Percentiles rank a stretch among this genome's conserved stretches.
Evolutionary conservation across 208 protist genomes (phyloP).

Genomic region (Leishmania guyanensis): DNA sequence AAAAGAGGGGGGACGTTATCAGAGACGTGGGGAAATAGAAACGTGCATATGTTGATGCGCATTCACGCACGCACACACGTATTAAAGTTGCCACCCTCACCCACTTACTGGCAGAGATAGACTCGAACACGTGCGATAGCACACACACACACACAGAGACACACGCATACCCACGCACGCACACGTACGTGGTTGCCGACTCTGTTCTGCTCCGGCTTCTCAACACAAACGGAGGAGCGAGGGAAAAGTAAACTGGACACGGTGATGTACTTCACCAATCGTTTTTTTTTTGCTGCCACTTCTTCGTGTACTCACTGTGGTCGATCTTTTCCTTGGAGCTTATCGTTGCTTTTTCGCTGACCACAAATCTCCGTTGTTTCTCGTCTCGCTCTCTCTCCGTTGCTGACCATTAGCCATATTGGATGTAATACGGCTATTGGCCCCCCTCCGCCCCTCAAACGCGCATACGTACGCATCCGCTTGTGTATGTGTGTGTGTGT

Average conservation of each 20-base stretch:
- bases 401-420: background rate
- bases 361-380: background rate
- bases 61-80: background rate
- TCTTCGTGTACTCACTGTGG: background rate
- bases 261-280: background rate
- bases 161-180: slow-evolving; percentile 7
- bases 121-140: background rate
- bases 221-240: background rate
- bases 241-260: background rate
- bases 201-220: background rate
- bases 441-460: background rate
- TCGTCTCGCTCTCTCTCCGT: background rate
- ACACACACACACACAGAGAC: background rate
- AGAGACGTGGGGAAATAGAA: background rate
- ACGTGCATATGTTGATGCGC: background rate
- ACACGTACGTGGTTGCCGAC: background rate
- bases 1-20: too few species aligned
- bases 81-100: background rate
- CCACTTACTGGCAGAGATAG: background rate
- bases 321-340: background rate
- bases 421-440: background rate
- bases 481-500: background rate
- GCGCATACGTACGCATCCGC: background rate
- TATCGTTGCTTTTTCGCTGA: background rate
- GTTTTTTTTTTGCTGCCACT: background rate